Conservation (phyloP, 2,329 filamentous ascomycete species). For the Endothia cerciana region DNA sequence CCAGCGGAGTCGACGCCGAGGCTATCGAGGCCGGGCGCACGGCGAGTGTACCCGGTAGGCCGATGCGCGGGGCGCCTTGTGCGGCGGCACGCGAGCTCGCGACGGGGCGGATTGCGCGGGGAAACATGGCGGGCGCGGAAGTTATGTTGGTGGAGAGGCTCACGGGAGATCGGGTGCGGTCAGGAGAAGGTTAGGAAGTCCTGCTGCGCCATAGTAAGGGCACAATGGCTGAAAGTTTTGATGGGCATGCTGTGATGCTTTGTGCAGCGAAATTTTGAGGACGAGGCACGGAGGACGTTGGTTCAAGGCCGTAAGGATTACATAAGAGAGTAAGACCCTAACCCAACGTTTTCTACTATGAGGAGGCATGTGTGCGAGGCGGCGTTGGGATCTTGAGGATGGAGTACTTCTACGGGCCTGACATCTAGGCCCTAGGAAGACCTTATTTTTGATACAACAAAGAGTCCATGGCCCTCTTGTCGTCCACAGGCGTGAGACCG, state of each 20-base stretch:
- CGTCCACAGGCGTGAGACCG: too few relatives aligned
- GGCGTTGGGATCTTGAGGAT: too few relatives aligned
- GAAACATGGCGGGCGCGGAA: conserved; percentile 17
- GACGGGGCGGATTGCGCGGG: conserved; percentile 21
- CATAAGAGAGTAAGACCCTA: conserved; percentile 1
- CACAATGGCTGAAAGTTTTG: conserved; percentile 20
- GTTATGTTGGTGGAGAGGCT: background rate
- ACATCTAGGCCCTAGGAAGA: too few relatives aligned
- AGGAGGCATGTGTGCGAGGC: too few relatives aligned
- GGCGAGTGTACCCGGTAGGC: too few relatives aligned
- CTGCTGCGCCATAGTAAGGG: conserved; percentile 22
- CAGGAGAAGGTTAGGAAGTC: conserved; percentile 22
- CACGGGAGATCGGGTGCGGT: background rate
- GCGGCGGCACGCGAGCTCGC: conserved; percentile 22
- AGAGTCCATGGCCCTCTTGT: too few relatives aligned
- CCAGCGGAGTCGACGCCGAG: background rate
- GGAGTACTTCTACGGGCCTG: too few relatives aligned
- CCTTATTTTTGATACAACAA: too few relatives aligned
- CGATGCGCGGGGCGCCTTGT: background rate
- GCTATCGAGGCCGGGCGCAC: background rate
- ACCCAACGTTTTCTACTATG: background rate
- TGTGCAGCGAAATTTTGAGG: conserved; percentile 28
- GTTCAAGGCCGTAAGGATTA: background rate
- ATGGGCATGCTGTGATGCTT: conserved; percentile 23
- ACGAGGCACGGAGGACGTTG: conserved; percentile 9